Evolutionary conservation across 768 basidiomycete genomes (phyloP).

Genomic region (Dentipellis sp.): DNA sequence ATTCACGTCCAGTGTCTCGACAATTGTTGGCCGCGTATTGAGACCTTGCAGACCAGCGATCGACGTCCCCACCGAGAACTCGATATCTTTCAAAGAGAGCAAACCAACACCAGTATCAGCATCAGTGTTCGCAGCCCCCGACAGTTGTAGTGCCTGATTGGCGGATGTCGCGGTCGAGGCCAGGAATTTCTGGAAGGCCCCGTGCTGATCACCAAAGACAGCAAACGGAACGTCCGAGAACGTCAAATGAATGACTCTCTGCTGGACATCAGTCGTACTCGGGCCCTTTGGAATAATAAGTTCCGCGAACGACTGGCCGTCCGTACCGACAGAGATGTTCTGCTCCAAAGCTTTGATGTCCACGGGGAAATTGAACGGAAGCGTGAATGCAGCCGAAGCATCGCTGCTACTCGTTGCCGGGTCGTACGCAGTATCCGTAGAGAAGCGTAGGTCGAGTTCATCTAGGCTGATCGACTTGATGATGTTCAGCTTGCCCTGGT

Average conservation of each 20-base stretch:
- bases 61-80: conserved; percentile 46
- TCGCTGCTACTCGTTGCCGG: conserved; percentile 51
- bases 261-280: conserved; percentile 49
- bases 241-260: conserved; percentile 49
- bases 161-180: conserved; percentile 46
- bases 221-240: conserved; percentile 55
- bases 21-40: conserved; percentile 42
- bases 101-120: conserved; percentile 59
- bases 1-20: conserved; percentile 53
- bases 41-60: conserved; percentile 62
- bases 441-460: conserved; percentile 50
- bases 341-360: conserved; percentile 56
- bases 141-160: conserved; percentile 37
- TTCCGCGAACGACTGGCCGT: conserved; percentile 48
- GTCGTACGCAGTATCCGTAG: conserved; percentile 42
- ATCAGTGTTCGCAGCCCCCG: conserved; percentile 41
- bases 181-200: conserved; percentile 52
- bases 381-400: conserved; percentile 52
- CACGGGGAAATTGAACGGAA: conserved; percentile 64
- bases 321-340: conserved; percentile 43
- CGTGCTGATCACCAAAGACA: conserved; percentile 37
- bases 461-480: conserved; percentile 58
- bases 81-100: conserved; percentile 46
- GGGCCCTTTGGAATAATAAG: conserved; percentile 50
- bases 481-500: conserved; percentile 48